Conservation (phyloP, 768 basidiomycete genomes). For the Fistulinella prunicolor region DNA sequence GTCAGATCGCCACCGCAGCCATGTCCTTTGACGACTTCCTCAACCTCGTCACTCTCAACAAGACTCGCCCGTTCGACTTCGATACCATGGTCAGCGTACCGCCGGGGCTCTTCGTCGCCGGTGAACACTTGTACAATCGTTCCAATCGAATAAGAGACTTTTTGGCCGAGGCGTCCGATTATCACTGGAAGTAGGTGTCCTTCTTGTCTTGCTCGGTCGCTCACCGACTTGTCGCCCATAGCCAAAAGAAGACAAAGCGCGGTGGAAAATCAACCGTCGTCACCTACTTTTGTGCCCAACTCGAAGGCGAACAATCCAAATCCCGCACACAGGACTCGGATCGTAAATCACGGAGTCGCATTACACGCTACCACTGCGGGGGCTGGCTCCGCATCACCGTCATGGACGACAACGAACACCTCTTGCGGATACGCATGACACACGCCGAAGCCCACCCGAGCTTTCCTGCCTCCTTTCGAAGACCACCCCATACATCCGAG, state of each 20-base stretch:
- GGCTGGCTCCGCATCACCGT: constrained; percentile 36
- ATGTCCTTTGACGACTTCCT: constrained; percentile 35
- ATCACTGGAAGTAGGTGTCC: constrained; percentile 34
- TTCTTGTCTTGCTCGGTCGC: not conserved
- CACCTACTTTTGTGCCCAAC: constrained; percentile 35
- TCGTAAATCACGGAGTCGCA: constrained; percentile 35
- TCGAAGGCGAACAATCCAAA: constrained; percentile 35
- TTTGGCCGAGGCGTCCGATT: constrained; percentile 34
- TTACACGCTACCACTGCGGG: constrained; percentile 34
- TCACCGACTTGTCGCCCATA: constrained; percentile 3
- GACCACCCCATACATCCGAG: constrained; percentile 32
- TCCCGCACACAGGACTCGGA: constrained; percentile 32
- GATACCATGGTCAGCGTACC: constrained; percentile 35
- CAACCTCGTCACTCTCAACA: constrained; percentile 32
- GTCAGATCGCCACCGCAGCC: constrained; percentile 36
- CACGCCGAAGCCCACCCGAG: constrained; percentile 34
- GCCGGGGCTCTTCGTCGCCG: constrained; percentile 29
- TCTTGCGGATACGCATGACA: constrained; percentile 36
- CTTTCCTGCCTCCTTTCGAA: constrained; percentile 33
- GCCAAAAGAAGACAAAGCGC: constrained; percentile 36
- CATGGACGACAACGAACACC: constrained; percentile 35
- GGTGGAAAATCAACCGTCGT: constrained; percentile 35
- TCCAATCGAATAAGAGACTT: constrained; percentile 35
- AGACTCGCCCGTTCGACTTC: constrained; percentile 32
- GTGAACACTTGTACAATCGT: constrained; percentile 35